phyloP scores from a whole-genome alignment of 1,139 yeast species.

The Meyerozyma athensensis region DNA sequence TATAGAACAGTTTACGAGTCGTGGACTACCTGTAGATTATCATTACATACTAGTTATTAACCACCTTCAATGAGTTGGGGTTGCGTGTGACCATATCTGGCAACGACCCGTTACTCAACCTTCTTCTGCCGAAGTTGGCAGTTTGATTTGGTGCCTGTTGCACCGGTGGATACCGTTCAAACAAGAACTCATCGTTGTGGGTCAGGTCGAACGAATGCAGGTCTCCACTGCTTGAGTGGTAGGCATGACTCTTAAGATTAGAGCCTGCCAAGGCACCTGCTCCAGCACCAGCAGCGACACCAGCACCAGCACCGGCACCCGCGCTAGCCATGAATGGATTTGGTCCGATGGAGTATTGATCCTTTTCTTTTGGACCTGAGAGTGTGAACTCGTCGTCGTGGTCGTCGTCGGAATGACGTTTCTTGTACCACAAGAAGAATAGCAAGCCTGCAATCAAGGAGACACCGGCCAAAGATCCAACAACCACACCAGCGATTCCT shows the following conservation, averaged over 20 bases:
- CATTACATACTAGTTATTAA: conserved; percentile 25
- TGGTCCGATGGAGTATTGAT: conserved; percentile 15
- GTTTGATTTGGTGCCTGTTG: conserved; percentile 16
- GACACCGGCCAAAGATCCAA: conserved; percentile 57
- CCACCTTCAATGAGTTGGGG: conserved; percentile 44
- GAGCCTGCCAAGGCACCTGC: too few species aligned
- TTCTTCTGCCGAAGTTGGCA: conserved; percentile 40
- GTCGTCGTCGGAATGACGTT: conserved; percentile 29
- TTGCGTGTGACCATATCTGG: conserved; percentile 56
- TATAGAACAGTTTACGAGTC: too few species aligned
- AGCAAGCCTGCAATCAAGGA: conserved; percentile 19
- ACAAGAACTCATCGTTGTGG: conserved; percentile 22
- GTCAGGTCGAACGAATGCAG: conserved; percentile 23
- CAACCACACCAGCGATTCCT: conserved; percentile 69
- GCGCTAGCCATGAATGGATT: conserved; percentile 20
- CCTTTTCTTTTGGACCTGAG: conserved; percentile 27
- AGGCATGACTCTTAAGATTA: conserved; percentile 7
- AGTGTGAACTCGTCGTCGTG: conserved; percentile 35
- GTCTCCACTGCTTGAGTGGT: conserved; percentile 14
- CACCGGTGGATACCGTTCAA: conserved; percentile 10
- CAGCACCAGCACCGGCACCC: conserved; percentile 5
- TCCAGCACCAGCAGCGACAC: conserved; percentile 9
- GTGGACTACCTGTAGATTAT: too few species aligned
- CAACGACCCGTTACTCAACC: conserved; percentile 66
- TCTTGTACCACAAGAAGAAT: conserved; percentile 41